Base-by-base conservation (phyloP, 108 stramenopile species). In the Nitzschia sp. region DNA sequence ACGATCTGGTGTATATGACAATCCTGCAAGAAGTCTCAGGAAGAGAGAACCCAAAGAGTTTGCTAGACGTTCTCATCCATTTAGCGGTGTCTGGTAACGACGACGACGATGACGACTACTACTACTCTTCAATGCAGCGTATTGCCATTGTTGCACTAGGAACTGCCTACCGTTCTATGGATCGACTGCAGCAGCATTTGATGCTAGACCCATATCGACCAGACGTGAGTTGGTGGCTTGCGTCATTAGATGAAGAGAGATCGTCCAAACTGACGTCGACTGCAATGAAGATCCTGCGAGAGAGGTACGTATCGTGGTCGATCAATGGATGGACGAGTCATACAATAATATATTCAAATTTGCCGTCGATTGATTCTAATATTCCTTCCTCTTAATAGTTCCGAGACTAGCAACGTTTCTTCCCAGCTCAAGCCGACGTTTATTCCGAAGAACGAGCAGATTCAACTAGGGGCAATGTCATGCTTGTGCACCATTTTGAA, bases 1-100 rank as follows among this genome's bases (percentile, higher is more conserved):
- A 75, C 25, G 32, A 68, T 26, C 52, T 75, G 8, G 16, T 67
- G n/a, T 75, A 75, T 59, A 60, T 60, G 3, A 60, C 59, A 2
- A 11, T 75, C 8, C 34, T 75, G 5, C 53, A 75, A 53, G 52
- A 48, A 22, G n/a, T 16, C 4, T 44, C 2, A 33, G 30, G 21
- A 16, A 23, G 27, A 44, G 25, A 41, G 16, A 29, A 1, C 53
- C 16, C 4, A 3, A 33, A 11, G 53, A 67, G 33, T 54, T 53
- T 63, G 9, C 28, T 63, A 26, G 26, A 63, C 2, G 1, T 63
- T 21, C 28, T 63, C 8, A 23, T 53, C 3, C 15, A 26, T 41
- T 41, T 66, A n/a, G 28, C 63, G 50, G 22, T 17, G 17, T n/a
- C 21, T 25, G 28, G 25, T 13, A 28, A 50, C 28, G 1, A 41